A percentile compares a stretch with the other conserved stretches of the same genome.
Evolutionary conservation across 2,329 filamentous ascomycete genomes (phyloP).

Genomic region (Coniochaeta sp.): DNA sequence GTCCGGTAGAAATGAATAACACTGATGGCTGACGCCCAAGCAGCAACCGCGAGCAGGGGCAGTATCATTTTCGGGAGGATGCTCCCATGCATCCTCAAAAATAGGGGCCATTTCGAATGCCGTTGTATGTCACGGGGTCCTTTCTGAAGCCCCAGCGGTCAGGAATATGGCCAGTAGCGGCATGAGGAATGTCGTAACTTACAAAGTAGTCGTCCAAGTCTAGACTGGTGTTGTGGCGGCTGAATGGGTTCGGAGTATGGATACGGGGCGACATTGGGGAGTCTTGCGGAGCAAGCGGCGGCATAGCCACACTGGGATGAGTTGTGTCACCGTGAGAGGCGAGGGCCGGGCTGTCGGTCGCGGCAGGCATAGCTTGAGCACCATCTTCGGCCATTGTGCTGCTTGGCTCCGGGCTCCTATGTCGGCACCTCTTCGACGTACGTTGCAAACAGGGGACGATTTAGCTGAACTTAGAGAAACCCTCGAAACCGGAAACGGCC

Average conservation of each 20-base stretch:
- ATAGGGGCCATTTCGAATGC: slow-evolving; percentile 73
- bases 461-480: background rate
- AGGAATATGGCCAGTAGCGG: background rate
- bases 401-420: background rate
- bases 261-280: slow-evolving; percentile 18
- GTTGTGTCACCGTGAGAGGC: background rate
- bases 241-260: slow-evolving; percentile 20
- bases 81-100: slow-evolving; percentile 70
- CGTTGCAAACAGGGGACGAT: background rate
- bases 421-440: background rate
- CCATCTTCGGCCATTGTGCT: slow-evolving; percentile 7
- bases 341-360: background rate
- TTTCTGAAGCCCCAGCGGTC: slow-evolving; percentile 16
- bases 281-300: slow-evolving; percentile 5
- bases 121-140: slow-evolving; percentile 63
- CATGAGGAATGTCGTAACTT: slow-evolving; percentile 9
- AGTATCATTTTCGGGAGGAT: slow-evolving; percentile 67
- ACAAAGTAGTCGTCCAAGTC: slow-evolving; percentile 40
- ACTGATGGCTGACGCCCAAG: slow-evolving; percentile 62
- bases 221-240: slow-evolving; percentile 21
- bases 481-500: background rate
- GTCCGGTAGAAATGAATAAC: slow-evolving; percentile 30
- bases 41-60: slow-evolving; percentile 53
- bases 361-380: background rate
- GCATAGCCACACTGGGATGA: background rate